Evolutionary conservation across 2,329 filamentous ascomycete genomes (phyloP), one percentile per base, ranked within the genome.

Genomic region (Epichloe sibirici): DNA sequence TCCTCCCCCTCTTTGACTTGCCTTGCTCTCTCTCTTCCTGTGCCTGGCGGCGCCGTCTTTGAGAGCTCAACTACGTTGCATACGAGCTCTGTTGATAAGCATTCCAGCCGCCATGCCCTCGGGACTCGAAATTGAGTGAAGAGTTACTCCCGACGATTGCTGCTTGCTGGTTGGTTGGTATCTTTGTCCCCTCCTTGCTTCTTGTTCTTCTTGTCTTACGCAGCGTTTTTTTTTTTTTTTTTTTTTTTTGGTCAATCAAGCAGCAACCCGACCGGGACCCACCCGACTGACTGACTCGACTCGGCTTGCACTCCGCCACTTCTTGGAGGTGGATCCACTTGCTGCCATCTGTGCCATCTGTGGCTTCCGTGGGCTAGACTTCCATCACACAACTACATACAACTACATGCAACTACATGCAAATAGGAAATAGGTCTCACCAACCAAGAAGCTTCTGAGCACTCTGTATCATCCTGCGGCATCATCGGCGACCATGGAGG

Each of bases 401-500:
- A 21, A 21, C 17, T 21, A 21, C 17, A 21, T 21, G 17, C 17
- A 21, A 21, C 17, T 21, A 21, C 17, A 21, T 21, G 17, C 17
- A 21, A 21, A 21, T 21, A 21, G 17, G 17, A 15, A 12, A 38
- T 13, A 38, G 6, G 34, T 37, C n/a, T 2, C 28, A 21, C 17
- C n/a, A 28, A 49, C 37, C 37, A 42, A 28, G n/a, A 23, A 4
- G 7, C 15, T 15, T 23, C 13, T 9, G 12, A 31, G 13, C n/a
- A 13, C 15, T 42, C 23, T 15, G 31, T 34, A 13, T 28, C 5
- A 15, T 28, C 13, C 21, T n/a, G 34, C 49, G 17, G 39, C 23
- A 25, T 7, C 9, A 15, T 28, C 70, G 70, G 62, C 59, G 25
- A 48, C 35, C 21, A 87, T 97, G 91, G 91, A 97, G 81, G 91